Percentiles rank a stretch among this genome's conserved stretches.
phyloP scores from a whole-genome alignment of 176 grass and related monocot genomes.

The Echinochloa phyllopogon region DNA sequence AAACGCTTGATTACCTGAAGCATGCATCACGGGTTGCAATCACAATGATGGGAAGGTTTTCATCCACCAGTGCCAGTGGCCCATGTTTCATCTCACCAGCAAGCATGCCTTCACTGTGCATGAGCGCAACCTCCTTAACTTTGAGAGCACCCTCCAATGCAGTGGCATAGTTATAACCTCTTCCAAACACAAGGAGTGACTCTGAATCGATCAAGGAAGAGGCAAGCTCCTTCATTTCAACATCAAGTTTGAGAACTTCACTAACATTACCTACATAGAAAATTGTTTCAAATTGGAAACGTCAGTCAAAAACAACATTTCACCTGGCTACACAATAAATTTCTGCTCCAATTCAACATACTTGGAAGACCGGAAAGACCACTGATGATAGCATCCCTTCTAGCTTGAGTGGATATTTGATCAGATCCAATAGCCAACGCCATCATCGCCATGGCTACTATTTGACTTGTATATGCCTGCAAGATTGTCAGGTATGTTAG shows the following conservation, averaged over 20 bases:
- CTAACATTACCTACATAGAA: slow-evolving; percentile 51
- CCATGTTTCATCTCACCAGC: slow-evolving; percentile 99
- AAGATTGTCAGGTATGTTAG: slow-evolving; percentile 22
- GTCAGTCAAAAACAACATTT: neutral
- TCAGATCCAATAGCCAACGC: slow-evolving; percentile 94
- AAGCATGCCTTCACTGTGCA: slow-evolving; percentile 95
- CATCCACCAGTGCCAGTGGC: slow-evolving; percentile 89
- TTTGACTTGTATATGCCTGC: slow-evolving; percentile 96
- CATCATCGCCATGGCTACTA: slow-evolving; percentile 97
- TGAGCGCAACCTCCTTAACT: slow-evolving; percentile 92
- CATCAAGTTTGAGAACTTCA: slow-evolving; percentile 87
- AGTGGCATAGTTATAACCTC: slow-evolving; percentile 92
- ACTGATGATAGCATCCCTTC: slow-evolving; percentile 71
- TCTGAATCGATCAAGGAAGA: slow-evolving; percentile 68
- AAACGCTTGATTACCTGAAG: slow-evolving; percentile 61
- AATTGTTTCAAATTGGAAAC: slow-evolving; percentile 8
- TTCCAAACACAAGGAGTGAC: slow-evolving; percentile 88
- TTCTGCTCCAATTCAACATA: slow-evolving; percentile 40
- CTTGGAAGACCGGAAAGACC: slow-evolving; percentile 70
- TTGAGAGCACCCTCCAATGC: slow-evolving; percentile 93
- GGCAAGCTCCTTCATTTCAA: slow-evolving; percentile 91
- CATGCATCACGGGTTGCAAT: slow-evolving; percentile 77
- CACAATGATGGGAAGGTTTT: slow-evolving; percentile 88
- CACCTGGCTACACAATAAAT: neutral
- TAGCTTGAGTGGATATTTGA: slow-evolving; percentile 83